Percentiles rank a stretch among this genome's conserved stretches.
These are phyloP conservation scores for Cladophialophora carrionii DNA, from an alignment of 2,329 filamentous ascomycete species.

Conservation along the genomic window DNA sequence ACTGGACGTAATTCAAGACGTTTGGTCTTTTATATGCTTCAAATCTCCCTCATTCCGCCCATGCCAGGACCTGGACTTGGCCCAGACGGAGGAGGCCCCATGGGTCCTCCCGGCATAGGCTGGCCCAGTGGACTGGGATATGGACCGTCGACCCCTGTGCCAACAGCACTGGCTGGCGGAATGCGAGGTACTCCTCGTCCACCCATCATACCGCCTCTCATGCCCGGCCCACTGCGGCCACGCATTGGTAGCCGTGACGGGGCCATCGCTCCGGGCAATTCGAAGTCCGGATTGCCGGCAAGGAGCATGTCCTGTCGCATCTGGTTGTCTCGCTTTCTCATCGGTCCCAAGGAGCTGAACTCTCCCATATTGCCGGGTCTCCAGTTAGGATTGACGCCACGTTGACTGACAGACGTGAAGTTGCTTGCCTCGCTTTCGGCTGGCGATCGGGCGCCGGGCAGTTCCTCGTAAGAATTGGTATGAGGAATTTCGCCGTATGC, in stretches of 20 bases:
- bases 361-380: conserved; percentile 56
- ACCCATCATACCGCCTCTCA: conserved; percentile 28
- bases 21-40: conserved; percentile 14
- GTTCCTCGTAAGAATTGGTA: conserved; percentile 61
- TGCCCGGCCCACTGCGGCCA: conserved; percentile 23
- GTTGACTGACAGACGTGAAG: conserved; percentile 88
- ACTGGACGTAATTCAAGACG: conserved; percentile 12
- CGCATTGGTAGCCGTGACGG: conserved; percentile 19
- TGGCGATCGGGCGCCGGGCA: conserved; percentile 69
- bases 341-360: conserved; percentile 46
- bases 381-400: conserved; percentile 88
- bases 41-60: conserved; percentile 22
- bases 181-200: conserved; percentile 26
- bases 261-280: conserved; percentile 58
- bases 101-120: conserved; percentile 1
- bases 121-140: conserved; percentile 29
- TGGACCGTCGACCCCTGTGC: conserved; percentile 23
- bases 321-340: conserved; percentile 53
- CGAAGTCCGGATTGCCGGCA: conserved; percentile 83
- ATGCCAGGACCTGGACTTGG: conserved; percentile 5
- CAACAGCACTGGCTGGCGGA: conserved; percentile 28
- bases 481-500: conserved; percentile 25
- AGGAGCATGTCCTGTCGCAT: conserved; percentile 73
- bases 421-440: conserved; percentile 77
- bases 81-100: not conserved